Evolutionary conservation across 352 stramenopile species (phyloP).

Genomic region (Pythium grandisporangium): DNA sequence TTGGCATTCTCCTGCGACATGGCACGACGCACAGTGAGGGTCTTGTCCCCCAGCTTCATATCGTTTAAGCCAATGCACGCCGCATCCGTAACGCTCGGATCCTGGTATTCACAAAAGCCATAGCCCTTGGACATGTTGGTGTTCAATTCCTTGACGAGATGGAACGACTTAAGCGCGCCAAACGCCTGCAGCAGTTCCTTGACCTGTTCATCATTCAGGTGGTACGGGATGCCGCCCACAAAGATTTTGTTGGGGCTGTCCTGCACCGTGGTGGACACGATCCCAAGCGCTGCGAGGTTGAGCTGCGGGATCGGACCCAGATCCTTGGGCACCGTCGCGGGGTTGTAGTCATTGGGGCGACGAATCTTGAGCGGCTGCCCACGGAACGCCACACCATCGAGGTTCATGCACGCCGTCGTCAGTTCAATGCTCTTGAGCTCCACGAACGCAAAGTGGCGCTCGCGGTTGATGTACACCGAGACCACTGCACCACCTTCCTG

Average conservation of each 20-base stretch:
- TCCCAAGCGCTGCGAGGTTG: slow-evolving; percentile 88
- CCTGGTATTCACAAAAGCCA: slow-evolving; percentile 96
- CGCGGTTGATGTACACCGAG: slow-evolving; percentile 94
- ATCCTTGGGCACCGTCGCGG: slow-evolving; percentile 74
- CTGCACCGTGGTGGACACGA: slow-evolving; percentile 91
- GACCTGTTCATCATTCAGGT: slow-evolving; percentile 94
- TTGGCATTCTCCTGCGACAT: slow-evolving; percentile 74
- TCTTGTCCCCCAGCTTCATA: slow-evolving; percentile 91
- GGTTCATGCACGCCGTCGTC: slow-evolving; percentile 92
- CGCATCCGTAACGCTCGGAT: slow-evolving; percentile 85
- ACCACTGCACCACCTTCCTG: slow-evolving; percentile 72
- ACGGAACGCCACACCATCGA: slow-evolving; percentile 94
- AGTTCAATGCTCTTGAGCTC: slow-evolving; percentile 97
- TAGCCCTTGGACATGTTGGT: slow-evolving; percentile 94
- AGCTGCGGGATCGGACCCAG: slow-evolving; percentile 84
- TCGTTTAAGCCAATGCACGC: slow-evolving; percentile 94
- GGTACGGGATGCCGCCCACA: slow-evolving; percentile 95
- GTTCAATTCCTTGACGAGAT: slow-evolving; percentile 93
- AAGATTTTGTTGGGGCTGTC: slow-evolving; percentile 99
- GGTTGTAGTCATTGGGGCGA: slow-evolving; percentile 97
- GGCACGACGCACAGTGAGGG: slow-evolving; percentile 81
- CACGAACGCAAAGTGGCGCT: slow-evolving; percentile 96
- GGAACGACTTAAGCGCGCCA: slow-evolving; percentile 91
- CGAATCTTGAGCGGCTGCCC: slow-evolving; percentile 94
- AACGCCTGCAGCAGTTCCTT: slow-evolving; percentile 94